Evolutionary conservation across 1,139 yeast species (phyloP), one percentile per base, ranked within the genome.

Genomic region (Lodderomyces metapsilosis): DNA sequence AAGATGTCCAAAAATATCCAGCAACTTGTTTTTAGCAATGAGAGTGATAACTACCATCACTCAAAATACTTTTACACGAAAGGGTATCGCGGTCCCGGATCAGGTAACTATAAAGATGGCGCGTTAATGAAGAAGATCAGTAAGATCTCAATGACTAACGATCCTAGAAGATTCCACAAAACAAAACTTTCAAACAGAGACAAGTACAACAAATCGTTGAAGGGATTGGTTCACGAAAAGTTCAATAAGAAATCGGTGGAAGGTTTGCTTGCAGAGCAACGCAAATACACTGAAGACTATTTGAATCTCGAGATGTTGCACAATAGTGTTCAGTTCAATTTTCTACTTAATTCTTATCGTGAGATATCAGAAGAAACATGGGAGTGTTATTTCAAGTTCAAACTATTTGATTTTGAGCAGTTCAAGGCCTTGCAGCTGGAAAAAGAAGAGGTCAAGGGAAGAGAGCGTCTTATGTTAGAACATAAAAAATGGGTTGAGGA

Each of bases 51-150:
- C 33, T 57, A 58, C 46, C 59, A 59, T 43, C 66, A 63, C 43
- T 54, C 66, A 32, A 71, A 66, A 46, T 72, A 71, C 48, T 71
- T 61, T 49, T 72, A 71, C 48, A 59, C 66, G 12, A 68, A 68
- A 46, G 56, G 64, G 20, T 69, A 69, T 45, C 57, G 77, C 36
- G 77, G 78, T 0, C 75, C 76, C 4, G 76, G 76, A 1, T 66
- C 72, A 43, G 76, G 78, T 3, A 71, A 70, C 46, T 72, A 70
- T 48, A 72, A 72, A 48, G 78, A 72, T 52, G 74, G 71, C 0
- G 66, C 74, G 2, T 52, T 71, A 21, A 65, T 70, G 50, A 69
- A 68, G 48, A 57, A 68, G 39, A 67, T 72, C 44, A 71, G 69
- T 49, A 58, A 58, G 39, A 59, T 68, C 32, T 66, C 58, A 11